Evolutionary conservation across 192 early-diverging fungal genomes (phyloP).

Genomic region (Podila verticillata): DNA sequence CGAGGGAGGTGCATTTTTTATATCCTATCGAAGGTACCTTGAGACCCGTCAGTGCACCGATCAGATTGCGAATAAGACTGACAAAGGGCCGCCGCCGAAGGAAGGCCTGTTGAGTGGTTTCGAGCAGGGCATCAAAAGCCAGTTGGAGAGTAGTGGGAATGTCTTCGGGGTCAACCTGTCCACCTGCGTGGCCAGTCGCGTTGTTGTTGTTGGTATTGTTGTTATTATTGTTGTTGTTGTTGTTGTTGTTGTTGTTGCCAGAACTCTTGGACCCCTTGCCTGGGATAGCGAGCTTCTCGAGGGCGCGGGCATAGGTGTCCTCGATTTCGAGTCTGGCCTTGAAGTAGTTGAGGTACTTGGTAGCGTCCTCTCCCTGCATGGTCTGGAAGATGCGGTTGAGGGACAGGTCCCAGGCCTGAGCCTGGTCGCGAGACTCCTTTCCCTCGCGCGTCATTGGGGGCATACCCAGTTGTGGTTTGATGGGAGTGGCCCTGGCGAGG

Average conservation of each 20-base stretch:
- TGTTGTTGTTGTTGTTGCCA: not conserved
- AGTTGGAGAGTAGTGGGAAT: constrained; percentile 44
- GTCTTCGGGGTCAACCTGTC: constrained; percentile 35
- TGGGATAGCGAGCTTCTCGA: constrained; percentile 26
- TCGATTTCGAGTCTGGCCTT: constrained; percentile 41
- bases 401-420: constrained; percentile 31
- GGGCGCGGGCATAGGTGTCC: constrained; percentile 30
- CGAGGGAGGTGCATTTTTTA: not conserved
- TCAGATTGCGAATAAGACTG: constrained; percentile 15
- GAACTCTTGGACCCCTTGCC: constrained; percentile 19
- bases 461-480: constrained; percentile 41
- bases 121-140: constrained; percentile 29
- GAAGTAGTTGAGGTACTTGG: constrained; percentile 36
- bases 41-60: constrained; percentile 15
- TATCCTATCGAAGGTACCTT: constrained; percentile 24
- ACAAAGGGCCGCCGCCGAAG: constrained; percentile 22
- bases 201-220: not conserved
- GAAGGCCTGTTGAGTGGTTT: constrained; percentile 14
- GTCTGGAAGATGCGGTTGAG: constrained; percentile 47
- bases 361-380: constrained; percentile 48
- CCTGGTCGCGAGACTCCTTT: constrained; percentile 38
- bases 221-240: constrained; percentile 3
- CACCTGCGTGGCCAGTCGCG: not conserved
- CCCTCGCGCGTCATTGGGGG: constrained; percentile 37
- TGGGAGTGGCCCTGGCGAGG: constrained; percentile 32